Evolutionary conservation across 2,329 filamentous ascomycete genomes (phyloP).

Genomic region (Venturia pyrina): DNA sequence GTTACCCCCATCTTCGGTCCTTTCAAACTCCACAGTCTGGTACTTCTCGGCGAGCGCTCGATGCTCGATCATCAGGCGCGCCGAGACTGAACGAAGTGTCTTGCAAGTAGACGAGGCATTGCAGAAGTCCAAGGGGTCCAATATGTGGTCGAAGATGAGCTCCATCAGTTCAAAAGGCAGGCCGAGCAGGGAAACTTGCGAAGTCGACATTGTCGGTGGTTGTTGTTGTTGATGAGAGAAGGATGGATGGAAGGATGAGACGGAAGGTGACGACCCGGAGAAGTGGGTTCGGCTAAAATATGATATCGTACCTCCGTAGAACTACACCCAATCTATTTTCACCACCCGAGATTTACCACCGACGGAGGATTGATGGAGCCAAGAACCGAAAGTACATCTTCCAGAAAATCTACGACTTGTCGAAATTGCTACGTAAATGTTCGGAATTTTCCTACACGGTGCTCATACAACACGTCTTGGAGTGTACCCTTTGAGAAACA

Average conservation of each 20-base stretch:
- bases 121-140: not conserved
- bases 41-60: not conserved
- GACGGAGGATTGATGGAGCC: too few species aligned
- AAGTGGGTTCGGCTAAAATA: not conserved
- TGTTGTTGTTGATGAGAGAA: not conserved
- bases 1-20: not conserved
- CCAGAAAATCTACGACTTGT: too few species aligned
- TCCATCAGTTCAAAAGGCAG: not conserved
- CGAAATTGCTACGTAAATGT: too few species aligned
- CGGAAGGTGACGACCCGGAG: not conserved
- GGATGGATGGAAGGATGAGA: not conserved
- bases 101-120: constrained; percentile 3
- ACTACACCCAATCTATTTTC: too few species aligned
- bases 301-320: too few species aligned
- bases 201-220: not conserved
- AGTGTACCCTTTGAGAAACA: too few species aligned
- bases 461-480: too few species aligned
- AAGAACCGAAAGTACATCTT: too few species aligned
- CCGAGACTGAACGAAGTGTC: not conserved
- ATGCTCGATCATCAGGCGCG: not conserved
- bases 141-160: not conserved
- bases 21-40: not conserved
- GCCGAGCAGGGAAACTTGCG: not conserved
- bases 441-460: too few species aligned
- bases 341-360: too few species aligned